A percentile compares a stretch with the other conserved stretches of the same genome.
phyloP scores from a whole-genome alignment of 352 stramenopile species.

The Phytophthora sp. region DNA sequence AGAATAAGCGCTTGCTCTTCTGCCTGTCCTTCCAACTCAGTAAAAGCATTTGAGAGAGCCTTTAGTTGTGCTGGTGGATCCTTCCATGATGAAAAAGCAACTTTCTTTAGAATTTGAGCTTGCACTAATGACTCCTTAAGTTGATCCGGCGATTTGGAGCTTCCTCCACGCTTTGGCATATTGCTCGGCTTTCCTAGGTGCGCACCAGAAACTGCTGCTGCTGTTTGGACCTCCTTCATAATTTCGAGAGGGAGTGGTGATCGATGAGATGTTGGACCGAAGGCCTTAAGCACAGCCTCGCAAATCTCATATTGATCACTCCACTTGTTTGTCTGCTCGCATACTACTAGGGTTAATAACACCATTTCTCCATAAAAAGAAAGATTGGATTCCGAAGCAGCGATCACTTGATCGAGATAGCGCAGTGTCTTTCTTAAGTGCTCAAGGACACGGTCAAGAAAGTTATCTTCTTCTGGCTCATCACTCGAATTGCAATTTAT shows the following conservation, averaged over 20 bases:
- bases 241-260: conserved; percentile 21
- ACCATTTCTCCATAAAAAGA: conserved; percentile 62
- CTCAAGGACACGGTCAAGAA: conserved; percentile 29
- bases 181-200: conserved; percentile 54
- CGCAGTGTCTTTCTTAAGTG: conserved; percentile 28
- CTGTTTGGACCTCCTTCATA: conserved; percentile 61
- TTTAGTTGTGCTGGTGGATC: conserved; percentile 67
- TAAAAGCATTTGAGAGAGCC: conserved; percentile 56
- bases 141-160: conserved; percentile 40
- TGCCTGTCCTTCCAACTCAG: conserved; percentile 55
- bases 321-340: conserved; percentile 58
- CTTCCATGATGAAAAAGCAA: conserved; percentile 68
- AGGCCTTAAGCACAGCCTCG: conserved; percentile 32
- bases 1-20: conserved; percentile 74
- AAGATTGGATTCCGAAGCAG: not conserved
- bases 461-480: conserved; percentile 14
- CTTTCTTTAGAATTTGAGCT: conserved; percentile 69
- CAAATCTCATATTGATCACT: conserved; percentile 44
- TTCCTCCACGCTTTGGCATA: conserved; percentile 13
- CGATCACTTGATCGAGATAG: conserved; percentile 29
- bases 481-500: conserved; percentile 28
- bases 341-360: conserved; percentile 57
- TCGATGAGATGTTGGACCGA: conserved; percentile 18
- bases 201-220: conserved; percentile 57
- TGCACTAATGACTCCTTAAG: conserved; percentile 51